These are phyloP conservation scores for Rubroboletus satanas DNA, from an alignment of 768 basidiomycete genomes.

Conservation along the genomic window DNA sequence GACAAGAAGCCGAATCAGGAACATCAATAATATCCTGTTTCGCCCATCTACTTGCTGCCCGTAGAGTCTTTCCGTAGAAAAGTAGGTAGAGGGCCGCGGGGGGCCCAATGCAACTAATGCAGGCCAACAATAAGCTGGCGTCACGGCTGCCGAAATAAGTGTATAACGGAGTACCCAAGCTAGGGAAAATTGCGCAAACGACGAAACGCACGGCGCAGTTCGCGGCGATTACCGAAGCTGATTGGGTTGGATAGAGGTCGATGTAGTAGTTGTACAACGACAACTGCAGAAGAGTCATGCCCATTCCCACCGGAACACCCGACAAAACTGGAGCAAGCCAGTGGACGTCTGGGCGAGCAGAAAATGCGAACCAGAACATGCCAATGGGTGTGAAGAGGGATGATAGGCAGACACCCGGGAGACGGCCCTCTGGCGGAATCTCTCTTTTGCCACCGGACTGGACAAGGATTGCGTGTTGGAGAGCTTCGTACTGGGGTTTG, in stretches of 20 bases:
- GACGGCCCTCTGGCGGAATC: slow-evolving; percentile 19
- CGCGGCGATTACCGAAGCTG: slow-evolving; percentile 24
- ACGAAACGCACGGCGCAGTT: slow-evolving; percentile 18
- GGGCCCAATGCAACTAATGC: slow-evolving; percentile 19
- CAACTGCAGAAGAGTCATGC: slow-evolving; percentile 27
- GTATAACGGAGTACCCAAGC: slow-evolving; percentile 19
- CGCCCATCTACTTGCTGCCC: slow-evolving; percentile 18
- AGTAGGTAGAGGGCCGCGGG: slow-evolving; percentile 15
- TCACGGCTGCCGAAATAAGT: slow-evolving; percentile 14
- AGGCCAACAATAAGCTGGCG: slow-evolving; percentile 19
- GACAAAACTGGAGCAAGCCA: slow-evolving; percentile 22
- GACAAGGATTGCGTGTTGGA: slow-evolving; percentile 8
- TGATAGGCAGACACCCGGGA: slow-evolving; percentile 19
- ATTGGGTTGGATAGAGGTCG: slow-evolving; percentile 24
- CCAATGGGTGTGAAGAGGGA: slow-evolving; percentile 21
- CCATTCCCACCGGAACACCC: slow-evolving; percentile 25
- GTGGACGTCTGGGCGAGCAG: slow-evolving; percentile 20
- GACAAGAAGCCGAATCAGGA: background rate
- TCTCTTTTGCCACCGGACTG: slow-evolving; percentile 16
- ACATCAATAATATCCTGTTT: slow-evolving; percentile 12
- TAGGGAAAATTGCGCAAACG: slow-evolving; percentile 16
- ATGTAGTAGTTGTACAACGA: slow-evolving; percentile 26
- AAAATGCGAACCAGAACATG: slow-evolving; percentile 28
- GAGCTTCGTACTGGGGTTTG: slow-evolving; percentile 23
- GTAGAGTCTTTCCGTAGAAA: slow-evolving; percentile 13